phyloP scores from a whole-genome alignment of 306 rosid genomes.

The Sindora glabra region DNA sequence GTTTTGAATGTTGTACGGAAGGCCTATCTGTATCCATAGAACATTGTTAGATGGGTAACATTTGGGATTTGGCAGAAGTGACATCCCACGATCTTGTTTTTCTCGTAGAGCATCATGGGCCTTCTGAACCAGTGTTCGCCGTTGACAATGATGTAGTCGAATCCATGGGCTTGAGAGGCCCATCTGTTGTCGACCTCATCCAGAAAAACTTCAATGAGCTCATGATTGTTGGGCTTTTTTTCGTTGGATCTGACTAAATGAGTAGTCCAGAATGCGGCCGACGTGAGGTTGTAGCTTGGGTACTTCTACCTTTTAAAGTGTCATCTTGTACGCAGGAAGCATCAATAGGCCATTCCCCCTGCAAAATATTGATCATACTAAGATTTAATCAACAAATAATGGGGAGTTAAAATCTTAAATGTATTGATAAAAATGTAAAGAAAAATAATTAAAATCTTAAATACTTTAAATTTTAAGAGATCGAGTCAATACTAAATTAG shows the following conservation, averaged over 20 bases:
- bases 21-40: constrained; percentile 62
- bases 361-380: not conserved
- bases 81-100: constrained; percentile 51
- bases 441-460: too few species aligned
- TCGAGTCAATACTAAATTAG: too few species aligned
- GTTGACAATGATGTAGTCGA: constrained; percentile 54
- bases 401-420: too few species aligned
- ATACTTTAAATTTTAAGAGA: too few species aligned
- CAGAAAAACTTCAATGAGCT: constrained; percentile 57
- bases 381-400: not conserved
- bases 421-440: too few species aligned
- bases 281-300: constrained; percentile 72
- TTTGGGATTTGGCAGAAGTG: constrained; percentile 53
- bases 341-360: constrained; percentile 85
- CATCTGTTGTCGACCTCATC: constrained; percentile 72
- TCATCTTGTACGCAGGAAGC: constrained; percentile 49
- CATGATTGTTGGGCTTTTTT: constrained; percentile 41
- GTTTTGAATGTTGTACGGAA: constrained; percentile 57
- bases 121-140: constrained; percentile 82
- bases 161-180: constrained; percentile 47
- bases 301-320: constrained; percentile 63
- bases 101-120: constrained; percentile 47
- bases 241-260: constrained; percentile 59
- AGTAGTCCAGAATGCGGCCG: constrained; percentile 70
- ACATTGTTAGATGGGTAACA: constrained; percentile 55